Conservation (phyloP, 1,139 yeast species). For the Candida sanyaensis region DNA sequence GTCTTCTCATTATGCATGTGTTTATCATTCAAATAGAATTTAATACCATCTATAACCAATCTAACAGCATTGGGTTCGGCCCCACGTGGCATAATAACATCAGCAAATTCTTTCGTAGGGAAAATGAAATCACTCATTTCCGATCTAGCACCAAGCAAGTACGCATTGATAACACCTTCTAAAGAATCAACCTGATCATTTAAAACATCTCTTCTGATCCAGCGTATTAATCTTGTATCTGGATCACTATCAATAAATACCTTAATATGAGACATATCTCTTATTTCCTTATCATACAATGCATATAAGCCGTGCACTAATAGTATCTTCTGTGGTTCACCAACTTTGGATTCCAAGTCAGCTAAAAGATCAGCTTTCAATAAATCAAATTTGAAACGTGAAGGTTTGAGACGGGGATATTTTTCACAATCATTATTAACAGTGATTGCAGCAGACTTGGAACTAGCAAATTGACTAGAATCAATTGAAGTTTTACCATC, state of each 20-base stretch:
- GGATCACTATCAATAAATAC: conserved; percentile 86
- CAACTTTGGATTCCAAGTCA: conserved; percentile 10
- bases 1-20: conserved; percentile 18
- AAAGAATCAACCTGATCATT: conserved; percentile 27
- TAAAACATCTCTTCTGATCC: conserved; percentile 57
- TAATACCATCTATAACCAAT: conserved; percentile 75
- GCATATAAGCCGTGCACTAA: conserved; percentile 83
- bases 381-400: conserved; percentile 37
- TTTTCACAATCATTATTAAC: conserved; percentile 20
- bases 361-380: conserved; percentile 18
- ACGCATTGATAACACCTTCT: conserved; percentile 55
- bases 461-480: conserved; percentile 18
- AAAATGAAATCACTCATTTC: conserved; percentile 76
- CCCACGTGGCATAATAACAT: conserved; percentile 77
- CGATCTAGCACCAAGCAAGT: conserved; percentile 66
- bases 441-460: conserved; percentile 35
- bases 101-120: conserved; percentile 80
- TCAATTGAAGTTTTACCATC: conserved; percentile 16
- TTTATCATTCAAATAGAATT: conserved; percentile 26
- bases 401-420: conserved; percentile 35
- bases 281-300: conserved; percentile 61
- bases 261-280: conserved; percentile 61
- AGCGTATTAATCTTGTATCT: conserved; percentile 76
- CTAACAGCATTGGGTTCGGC: conserved; percentile 63
- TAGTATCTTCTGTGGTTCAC: conserved; percentile 38